Percentiles rank a stretch among this genome's conserved stretches.
Evolutionary conservation across 2,329 filamentous ascomycete species (phyloP).

Genomic region (Zasmidium citrigriseum): DNA sequence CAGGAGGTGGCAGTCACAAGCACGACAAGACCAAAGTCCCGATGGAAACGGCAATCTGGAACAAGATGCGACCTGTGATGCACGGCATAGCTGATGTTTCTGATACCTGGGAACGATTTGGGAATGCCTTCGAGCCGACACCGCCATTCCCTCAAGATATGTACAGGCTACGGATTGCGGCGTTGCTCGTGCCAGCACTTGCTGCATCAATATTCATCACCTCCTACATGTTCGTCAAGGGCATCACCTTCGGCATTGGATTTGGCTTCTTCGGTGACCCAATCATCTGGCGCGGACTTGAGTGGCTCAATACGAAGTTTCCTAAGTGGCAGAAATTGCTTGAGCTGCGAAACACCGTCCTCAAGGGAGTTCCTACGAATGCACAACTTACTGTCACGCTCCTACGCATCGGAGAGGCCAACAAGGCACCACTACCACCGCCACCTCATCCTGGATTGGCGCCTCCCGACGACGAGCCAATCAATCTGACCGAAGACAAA

Average conservation of each 20-base stretch:
- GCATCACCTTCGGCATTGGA: constrained; percentile 66
- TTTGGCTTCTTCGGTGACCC: constrained; percentile 81
- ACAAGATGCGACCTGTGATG: constrained; percentile 74
- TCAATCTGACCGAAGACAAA: constrained; percentile 52
- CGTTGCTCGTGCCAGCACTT: constrained; percentile 46
- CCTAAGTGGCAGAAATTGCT: constrained; percentile 76
- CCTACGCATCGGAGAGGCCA: constrained; percentile 77
- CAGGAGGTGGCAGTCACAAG: constrained; percentile 53
- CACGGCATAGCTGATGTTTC: constrained; percentile 60
- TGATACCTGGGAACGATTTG: constrained; percentile 65
- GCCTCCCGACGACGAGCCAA: constrained; percentile 52
- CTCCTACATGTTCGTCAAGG: constrained; percentile 60
- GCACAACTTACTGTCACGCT: constrained; percentile 80
- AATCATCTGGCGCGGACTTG: constrained; percentile 61
- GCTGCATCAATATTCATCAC: constrained; percentile 47
- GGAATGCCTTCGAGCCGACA: constrained; percentile 55
- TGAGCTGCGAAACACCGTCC: constrained; percentile 71
- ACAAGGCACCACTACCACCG: constrained; percentile 73
- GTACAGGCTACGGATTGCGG: constrained; percentile 49
- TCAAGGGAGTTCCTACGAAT: constrained; percentile 83
- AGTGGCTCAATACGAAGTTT: constrained; percentile 60
- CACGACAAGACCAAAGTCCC: constrained; percentile 79
- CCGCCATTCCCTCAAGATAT: constrained; percentile 49
- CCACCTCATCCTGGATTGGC: constrained; percentile 48
- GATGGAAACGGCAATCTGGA: constrained; percentile 75